These are phyloP conservation scores for Mortierella hygrophila DNA, from an alignment of 192 early-diverging fungal species.

Conservation along the genomic window DNA sequence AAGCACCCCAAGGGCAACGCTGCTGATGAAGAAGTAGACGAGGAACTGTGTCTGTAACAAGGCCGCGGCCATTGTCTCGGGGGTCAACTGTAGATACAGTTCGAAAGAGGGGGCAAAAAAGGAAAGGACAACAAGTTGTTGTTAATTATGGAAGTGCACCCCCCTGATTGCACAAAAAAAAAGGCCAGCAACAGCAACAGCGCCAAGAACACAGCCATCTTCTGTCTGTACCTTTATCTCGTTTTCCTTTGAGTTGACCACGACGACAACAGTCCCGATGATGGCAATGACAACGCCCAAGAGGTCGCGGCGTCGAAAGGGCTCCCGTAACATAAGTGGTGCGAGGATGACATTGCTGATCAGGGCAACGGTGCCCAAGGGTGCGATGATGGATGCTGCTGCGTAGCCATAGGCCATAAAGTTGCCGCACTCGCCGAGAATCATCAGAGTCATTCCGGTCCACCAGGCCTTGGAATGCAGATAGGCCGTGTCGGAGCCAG, in stretches of 20 bases:
- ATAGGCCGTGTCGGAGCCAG: slow-evolving; percentile 56
- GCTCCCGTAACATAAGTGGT: slow-evolving; percentile 75
- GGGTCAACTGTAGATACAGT: slow-evolving; percentile 58
- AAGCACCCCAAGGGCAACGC: slow-evolving; percentile 46
- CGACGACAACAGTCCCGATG: slow-evolving; percentile 72
- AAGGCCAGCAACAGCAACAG: neutral
- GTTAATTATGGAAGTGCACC: neutral
- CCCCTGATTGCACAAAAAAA: neutral
- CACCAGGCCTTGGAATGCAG: slow-evolving; percentile 73
- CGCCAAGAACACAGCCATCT: neutral
- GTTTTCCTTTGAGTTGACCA: slow-evolving; percentile 69
- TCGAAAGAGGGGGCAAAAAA: slow-evolving; percentile 17
- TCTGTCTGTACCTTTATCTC: slow-evolving; percentile 61
- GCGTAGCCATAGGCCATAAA: slow-evolving; percentile 82
- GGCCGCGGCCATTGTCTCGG: slow-evolving; percentile 64
- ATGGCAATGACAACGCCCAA: slow-evolving; percentile 73
- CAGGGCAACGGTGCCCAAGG: slow-evolving; percentile 78
- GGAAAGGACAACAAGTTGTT: neutral
- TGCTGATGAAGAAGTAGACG: slow-evolving; percentile 67
- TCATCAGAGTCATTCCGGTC: slow-evolving; percentile 77
- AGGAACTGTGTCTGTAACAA: slow-evolving; percentile 63
- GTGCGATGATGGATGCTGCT: slow-evolving; percentile 79
- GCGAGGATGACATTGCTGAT: slow-evolving; percentile 80
- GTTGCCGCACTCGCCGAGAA: slow-evolving; percentile 58
- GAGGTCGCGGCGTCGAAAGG: slow-evolving; percentile 69